Base-by-base conservation (phyloP, 2,329 filamentous ascomycete species). In the Colletotrichum melonis region DNA sequence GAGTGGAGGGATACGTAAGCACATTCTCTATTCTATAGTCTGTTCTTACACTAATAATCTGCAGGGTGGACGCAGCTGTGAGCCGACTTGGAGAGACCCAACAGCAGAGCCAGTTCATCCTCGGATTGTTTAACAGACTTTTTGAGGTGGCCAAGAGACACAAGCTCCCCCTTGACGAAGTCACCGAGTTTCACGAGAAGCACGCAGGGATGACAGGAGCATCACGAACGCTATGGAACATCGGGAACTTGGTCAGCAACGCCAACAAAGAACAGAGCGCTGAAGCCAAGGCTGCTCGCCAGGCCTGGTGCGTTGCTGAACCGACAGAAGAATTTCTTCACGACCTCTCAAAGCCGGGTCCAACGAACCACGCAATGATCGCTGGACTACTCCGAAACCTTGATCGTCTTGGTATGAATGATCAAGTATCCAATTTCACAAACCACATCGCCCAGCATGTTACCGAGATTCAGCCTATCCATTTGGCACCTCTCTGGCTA, bases 401-500 rank as follows among this genome's bases (percentile, higher is more conserved):
- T 2, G 67, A 73, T 19, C 67, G 67, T 22, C 62, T 73, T 8
- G 71, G 22, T 12, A 65, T 73, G 60, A 28, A 30, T 26, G 60
- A 70, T 42, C 59, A 73, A 35, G 46, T 49, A 3, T 3, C 16
- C 16, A n/a, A 56, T 24, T 28, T 73, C 8, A 62, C 62, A 6
- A 30, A 63, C 9, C 38, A 57, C 3, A 71, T 73, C 26, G 49
- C 65, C 22, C 4, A n/a, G 5, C 38, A 49, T 7, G n/a, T 62
- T 19, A 22, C 54, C 14, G 56, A 73, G 24, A 71, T 73, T 22
- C 54, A n/a, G 62, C 67, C 67, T 1, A 71, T 73, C 52, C 56
- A 73, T 12, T 66, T 73, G 55, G 62, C 67, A n/a, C 26, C 46
- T 3, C 9, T 73, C 19, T 73, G 71, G 71, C 56, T 73, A 32